Evolutionary conservation across 768 basidiomycete genomes (phyloP), one percentile per base, ranked within the genome.

Genomic region (Rhodotorula taiwanensis): DNA sequence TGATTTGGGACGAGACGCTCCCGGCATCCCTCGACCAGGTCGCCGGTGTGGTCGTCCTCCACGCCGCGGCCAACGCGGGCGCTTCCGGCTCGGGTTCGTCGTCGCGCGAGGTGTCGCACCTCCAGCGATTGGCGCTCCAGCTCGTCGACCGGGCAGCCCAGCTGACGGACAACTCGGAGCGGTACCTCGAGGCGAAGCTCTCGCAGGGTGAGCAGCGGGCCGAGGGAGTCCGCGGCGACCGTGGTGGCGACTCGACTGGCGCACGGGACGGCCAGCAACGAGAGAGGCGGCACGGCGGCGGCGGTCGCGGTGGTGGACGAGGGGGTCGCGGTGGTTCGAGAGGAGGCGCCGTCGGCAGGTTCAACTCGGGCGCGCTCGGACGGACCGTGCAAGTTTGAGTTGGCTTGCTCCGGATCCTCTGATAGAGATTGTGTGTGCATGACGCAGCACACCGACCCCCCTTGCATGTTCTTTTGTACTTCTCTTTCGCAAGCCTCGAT

Each of bases 1-100:
- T 99, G 95, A 95, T 98, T 71, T 97, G 93, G 90, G 90, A 82
- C 72, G 95, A 97, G 72, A 92, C 97, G 73, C 80, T 99, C 16
- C 60, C 74, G 13, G 95, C 94, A 5, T 93, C 92, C 21, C 80
- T 98, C 58, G 95, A 98, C 75, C 90, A 89, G 74, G 86, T 89
- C 23, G 85, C 85, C 28, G 86, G 85, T 42, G 91, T 94, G 47
- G 82, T 99, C 59, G 85, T 94, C 50, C 92, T 98, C 80, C 90
- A 98, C 20, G 33, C 33, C n/a, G 23, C 30, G 30, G 36, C 36
- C 36, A 39, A 39, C 43, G 43, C 43, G 11, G 16, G 20, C 20
- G 16, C 43, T 10, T 44, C 43, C 20, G 16, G 20, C 8, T 44
- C 43, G 11, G 43, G 43, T 20, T 44, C 43, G 43, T 10, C 7